A percentile compares a stretch with the other conserved stretches of the same genome.
phyloP scores from a whole-genome alignment of 805 yeast species.

The Debaryomyces hansenii region DNA sequence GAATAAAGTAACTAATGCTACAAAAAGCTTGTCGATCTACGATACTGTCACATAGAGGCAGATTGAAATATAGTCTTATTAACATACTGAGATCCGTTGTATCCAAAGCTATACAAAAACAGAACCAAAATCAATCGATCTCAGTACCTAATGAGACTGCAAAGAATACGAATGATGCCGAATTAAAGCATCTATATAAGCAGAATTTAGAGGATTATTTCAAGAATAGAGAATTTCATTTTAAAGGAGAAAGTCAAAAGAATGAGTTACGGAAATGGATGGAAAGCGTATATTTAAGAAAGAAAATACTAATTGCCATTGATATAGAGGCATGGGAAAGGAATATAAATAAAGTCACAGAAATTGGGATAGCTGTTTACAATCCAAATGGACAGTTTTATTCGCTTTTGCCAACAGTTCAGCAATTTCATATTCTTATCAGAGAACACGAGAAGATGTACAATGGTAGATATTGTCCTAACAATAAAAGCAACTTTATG shows the following conservation, averaged over 20 bases:
- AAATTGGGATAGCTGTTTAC: slow-evolving; percentile 57
- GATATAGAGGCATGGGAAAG: slow-evolving; percentile 62
- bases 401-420: slow-evolving; percentile 40
- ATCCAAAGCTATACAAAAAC: too few relatives aligned
- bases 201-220: slow-evolving; percentile 19
- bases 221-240: slow-evolving; percentile 14
- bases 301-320: slow-evolving; percentile 42
- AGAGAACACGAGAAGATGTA: slow-evolving; percentile 37
- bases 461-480: slow-evolving; percentile 56
- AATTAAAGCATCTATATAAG: slow-evolving; percentile 2
- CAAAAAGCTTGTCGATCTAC: too few relatives aligned
- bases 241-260: slow-evolving; percentile 10
- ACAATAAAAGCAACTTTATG: slow-evolving; percentile 50
- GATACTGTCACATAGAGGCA: too few relatives aligned
- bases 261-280: slow-evolving; percentile 13
- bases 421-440: slow-evolving; percentile 44
- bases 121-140: too few relatives aligned
- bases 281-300: slow-evolving; percentile 20
- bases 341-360: slow-evolving; percentile 47
- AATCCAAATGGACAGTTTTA: slow-evolving; percentile 49
- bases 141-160: too few relatives aligned
- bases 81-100: too few relatives aligned
- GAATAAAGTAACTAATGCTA: too few relatives aligned
- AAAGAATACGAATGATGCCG: not conserved
- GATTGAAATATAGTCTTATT: too few relatives aligned